Percentiles rank a stretch among this genome's conserved stretches.
These are phyloP conservation scores for Eudorina sp. DNA, from an alignment of 139 green algal genomes.

Conservation along the genomic window DNA sequence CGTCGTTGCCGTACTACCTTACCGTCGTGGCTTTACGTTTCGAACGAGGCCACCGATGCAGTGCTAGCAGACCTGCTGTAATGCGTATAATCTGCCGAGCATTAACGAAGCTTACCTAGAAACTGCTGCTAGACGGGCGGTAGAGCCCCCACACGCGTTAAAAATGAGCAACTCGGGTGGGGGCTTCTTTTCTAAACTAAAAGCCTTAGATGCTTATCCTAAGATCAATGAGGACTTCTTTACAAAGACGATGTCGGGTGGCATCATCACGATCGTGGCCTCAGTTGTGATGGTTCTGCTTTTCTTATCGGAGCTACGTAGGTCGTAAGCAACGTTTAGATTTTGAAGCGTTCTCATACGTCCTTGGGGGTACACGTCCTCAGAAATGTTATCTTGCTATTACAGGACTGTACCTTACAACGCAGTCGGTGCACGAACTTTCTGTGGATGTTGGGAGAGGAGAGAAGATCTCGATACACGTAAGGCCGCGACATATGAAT, in stretches of 20 bases:
- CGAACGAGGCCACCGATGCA: too few species aligned
- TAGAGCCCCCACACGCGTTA: too few species aligned
- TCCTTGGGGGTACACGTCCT: too few species aligned
- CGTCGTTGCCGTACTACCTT: too few species aligned
- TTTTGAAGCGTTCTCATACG: too few species aligned
- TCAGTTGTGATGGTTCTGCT: conserved; percentile 92
- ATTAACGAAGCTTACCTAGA: too few species aligned
- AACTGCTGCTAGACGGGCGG: too few species aligned
- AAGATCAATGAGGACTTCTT: conserved; percentile 97
- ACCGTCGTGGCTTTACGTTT: too few species aligned
- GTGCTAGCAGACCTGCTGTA: too few species aligned
- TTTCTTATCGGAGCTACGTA: conserved; percentile 93
- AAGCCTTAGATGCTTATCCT: conserved; percentile 86
- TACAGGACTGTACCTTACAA: conserved; percentile 84
- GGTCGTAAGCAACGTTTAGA: too few species aligned
- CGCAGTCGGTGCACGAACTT: conserved; percentile 84
- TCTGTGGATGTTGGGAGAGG: conserved; percentile 90
- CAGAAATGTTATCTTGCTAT: too few species aligned
- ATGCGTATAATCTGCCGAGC: too few species aligned
- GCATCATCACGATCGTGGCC: conserved; percentile 94
- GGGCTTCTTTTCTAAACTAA: conserved; percentile 57
- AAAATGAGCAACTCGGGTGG: conserved; percentile 14
- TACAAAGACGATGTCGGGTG: conserved; percentile 87
- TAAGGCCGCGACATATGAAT: conserved; percentile 50
- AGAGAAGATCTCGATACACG: conserved; percentile 92